Evolutionary conservation across 2,329 filamentous ascomycete species (phyloP).

Genomic region (Penicillium fuscoglaucum): DNA sequence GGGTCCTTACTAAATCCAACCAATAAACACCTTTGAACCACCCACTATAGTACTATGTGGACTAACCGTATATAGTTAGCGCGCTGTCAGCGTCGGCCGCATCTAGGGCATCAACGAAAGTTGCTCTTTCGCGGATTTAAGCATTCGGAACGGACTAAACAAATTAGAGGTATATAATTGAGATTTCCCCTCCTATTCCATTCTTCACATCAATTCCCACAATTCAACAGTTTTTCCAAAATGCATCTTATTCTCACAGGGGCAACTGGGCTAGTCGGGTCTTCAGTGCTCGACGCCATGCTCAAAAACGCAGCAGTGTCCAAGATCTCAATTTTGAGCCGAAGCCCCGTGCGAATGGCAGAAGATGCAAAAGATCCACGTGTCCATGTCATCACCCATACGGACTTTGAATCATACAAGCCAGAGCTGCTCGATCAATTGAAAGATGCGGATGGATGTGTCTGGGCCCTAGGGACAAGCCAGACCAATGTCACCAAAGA

Average conservation of each 20-base stretch:
- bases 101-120: background rate
- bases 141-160: background rate
- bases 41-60: rapidly evolving
- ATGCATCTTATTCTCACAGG: conserved; percentile 62
- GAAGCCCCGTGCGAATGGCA: conserved; percentile 64
- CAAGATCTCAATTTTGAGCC: conserved; percentile 64
- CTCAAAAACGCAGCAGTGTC: conserved; percentile 36
- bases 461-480: conserved; percentile 72
- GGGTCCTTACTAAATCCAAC: background rate
- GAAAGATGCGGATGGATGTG: conserved; percentile 64
- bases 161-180: background rate
- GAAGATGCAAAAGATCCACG: conserved; percentile 46
- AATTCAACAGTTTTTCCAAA: background rate
- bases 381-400: conserved; percentile 66
- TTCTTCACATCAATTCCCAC: background rate
- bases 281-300: conserved; percentile 62
- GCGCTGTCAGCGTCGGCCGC: background rate
- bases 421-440: conserved; percentile 59
- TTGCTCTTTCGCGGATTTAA: background rate
- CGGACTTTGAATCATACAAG: conserved; percentile 65
- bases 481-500: conserved; percentile 61
- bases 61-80: background rate
- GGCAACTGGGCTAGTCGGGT: conserved; percentile 67
- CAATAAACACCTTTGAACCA: background rate
- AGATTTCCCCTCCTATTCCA: rapidly evolving